phyloP scores from a whole-genome alignment of 2,329 filamentous ascomycete genomes.

The Amphichorda felina region DNA sequence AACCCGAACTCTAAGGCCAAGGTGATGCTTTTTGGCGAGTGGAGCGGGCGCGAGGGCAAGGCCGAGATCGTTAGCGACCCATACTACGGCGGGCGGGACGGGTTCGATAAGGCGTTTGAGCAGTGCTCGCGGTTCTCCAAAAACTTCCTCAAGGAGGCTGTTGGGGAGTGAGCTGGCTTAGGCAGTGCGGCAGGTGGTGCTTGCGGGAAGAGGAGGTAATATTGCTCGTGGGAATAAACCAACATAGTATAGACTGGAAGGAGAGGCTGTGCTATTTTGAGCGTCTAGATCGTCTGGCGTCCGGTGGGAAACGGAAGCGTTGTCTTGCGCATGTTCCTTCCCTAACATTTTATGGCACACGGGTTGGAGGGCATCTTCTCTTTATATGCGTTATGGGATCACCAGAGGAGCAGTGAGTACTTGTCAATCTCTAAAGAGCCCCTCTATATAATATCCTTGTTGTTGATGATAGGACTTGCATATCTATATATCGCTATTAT shows the following conservation, averaged over 20 bases:
- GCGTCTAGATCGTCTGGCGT: too few relatives aligned
- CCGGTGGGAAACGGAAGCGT: too few relatives aligned
- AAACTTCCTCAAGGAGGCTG: slow-evolving; percentile 57
- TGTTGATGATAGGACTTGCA: too few relatives aligned
- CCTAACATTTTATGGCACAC: too few relatives aligned
- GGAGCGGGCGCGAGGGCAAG: slow-evolving; percentile 48
- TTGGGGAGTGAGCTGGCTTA: slow-evolving; percentile 10
- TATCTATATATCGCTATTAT: too few relatives aligned
- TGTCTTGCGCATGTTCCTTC: too few relatives aligned
- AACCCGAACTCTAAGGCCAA: slow-evolving; percentile 47
- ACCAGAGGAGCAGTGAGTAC: too few relatives aligned
- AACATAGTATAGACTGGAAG: not conserved
- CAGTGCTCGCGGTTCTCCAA: slow-evolving; percentile 67
- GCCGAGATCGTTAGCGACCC: slow-evolving; percentile 74
- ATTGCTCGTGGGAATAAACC: not conserved
- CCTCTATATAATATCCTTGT: too few relatives aligned
- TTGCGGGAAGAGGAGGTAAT: not conserved
- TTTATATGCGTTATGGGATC: too few relatives aligned
- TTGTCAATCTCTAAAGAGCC: too few relatives aligned
- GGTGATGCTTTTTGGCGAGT: slow-evolving; percentile 77
- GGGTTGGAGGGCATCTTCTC: too few relatives aligned
- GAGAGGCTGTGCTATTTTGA: not conserved
- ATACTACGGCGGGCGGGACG: slow-evolving; percentile 78
- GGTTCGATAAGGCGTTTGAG: slow-evolving; percentile 78
- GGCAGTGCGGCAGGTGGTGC: too few relatives aligned